A percentile compares a stretch with the other conserved stretches of the same genome.
phyloP scores from a whole-genome alignment of 192 early-diverging fungal species.

The Backusella macrospora region DNA sequence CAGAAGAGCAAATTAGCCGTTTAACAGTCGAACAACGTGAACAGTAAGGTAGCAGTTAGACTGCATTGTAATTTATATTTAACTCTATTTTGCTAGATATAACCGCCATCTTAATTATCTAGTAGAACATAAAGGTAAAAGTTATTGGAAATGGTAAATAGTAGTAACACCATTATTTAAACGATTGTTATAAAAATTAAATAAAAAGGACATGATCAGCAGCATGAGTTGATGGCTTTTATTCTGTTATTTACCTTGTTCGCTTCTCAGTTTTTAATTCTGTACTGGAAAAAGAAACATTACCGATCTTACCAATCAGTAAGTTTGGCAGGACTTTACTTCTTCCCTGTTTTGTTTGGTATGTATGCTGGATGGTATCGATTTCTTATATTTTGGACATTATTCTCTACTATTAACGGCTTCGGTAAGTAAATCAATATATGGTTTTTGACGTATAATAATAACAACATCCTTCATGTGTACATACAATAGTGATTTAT shows the following conservation, averaged over 20 bases:
- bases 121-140: constrained; percentile 18
- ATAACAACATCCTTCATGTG: background rate
- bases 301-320: constrained; percentile 58
- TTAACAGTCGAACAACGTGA: constrained; percentile 13
- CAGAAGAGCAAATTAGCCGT: constrained; percentile 8
- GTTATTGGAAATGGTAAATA: background rate
- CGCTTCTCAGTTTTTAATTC: constrained; percentile 58
- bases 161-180: background rate
- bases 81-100: background rate
- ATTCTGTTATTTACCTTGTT: constrained; percentile 58
- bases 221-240: constrained; percentile 58
- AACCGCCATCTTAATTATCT: constrained; percentile 12
- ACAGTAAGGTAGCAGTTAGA: background rate
- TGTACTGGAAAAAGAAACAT: constrained; percentile 64
- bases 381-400: constrained; percentile 34
- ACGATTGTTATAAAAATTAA: background rate
- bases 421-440: constrained; percentile 32
- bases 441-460: background rate
- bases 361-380: constrained; percentile 41
- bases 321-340: constrained; percentile 55
- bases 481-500: constrained; percentile 47
- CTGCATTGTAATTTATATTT: background rate
- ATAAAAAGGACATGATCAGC: constrained; percentile 53
- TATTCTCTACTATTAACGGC: constrained; percentile 38
- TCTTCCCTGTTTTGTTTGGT: constrained; percentile 39